These are phyloP conservation scores for Usnea hakonensis DNA, from an alignment of 495 filamentous ascomycete genomes.

Conservation along the genomic window DNA sequence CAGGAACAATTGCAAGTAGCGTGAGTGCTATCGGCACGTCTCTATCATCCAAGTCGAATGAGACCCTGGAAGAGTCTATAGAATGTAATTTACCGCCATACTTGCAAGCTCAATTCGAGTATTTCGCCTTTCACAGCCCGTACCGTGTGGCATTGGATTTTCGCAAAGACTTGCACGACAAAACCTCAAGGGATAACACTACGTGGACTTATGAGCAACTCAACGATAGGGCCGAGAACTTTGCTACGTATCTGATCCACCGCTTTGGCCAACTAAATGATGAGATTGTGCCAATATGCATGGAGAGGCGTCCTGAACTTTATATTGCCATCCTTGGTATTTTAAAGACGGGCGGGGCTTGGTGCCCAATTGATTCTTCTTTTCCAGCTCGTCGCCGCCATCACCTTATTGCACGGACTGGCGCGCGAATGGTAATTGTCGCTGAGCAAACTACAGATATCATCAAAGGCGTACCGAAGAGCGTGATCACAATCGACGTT, in stretches of 20 bases:
- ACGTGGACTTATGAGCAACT: constrained; percentile 31
- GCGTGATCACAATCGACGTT: constrained; percentile 26
- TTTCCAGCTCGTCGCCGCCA: constrained; percentile 33
- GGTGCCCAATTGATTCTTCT: constrained; percentile 36
- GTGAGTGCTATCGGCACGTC: constrained; percentile 21
- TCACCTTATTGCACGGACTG: constrained; percentile 30
- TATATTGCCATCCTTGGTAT: constrained; percentile 74
- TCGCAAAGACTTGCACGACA: constrained; percentile 19
- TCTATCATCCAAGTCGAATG: constrained; percentile 33
- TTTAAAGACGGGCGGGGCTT: constrained; percentile 51
- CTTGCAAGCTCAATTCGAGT: constrained; percentile 36
- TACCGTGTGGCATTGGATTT: constrained; percentile 29
- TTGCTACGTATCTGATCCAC: constrained; percentile 26
- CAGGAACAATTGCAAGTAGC: constrained; percentile 22
- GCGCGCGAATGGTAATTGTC: constrained; percentile 25
- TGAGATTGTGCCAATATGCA: constrained; percentile 63
- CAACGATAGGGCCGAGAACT: constrained; percentile 25
- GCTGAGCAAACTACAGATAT: constrained; percentile 9
- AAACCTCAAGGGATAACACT: constrained; percentile 17
- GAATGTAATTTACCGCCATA: constrained; percentile 13
- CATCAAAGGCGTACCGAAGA: constrained; percentile 28
- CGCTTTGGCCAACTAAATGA: constrained; percentile 23
- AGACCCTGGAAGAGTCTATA: constrained; percentile 22
- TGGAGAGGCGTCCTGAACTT: constrained; percentile 72
- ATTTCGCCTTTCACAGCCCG: constrained; percentile 22